Percentiles rank a stretch among this genome's conserved stretches.
Conservation (phyloP, 495 filamentous ascomycete species). For the Aspergillus mulundensis region DNA sequence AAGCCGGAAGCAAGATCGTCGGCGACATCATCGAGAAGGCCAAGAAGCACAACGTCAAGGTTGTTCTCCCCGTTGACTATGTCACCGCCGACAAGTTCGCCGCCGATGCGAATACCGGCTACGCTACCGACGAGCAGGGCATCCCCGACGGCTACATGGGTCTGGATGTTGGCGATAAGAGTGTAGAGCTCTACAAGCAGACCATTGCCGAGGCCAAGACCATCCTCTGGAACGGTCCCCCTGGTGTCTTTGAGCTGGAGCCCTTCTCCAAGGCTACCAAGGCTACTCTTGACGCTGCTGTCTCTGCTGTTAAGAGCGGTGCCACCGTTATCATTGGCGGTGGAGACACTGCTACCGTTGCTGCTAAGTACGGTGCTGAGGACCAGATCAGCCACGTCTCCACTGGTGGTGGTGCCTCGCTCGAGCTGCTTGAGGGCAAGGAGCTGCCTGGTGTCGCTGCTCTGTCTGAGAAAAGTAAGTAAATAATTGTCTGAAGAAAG, state of each 20-base stretch:
- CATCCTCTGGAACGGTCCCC: constrained; percentile 98
- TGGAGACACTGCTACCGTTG: constrained; percentile 96
- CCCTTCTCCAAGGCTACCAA: constrained; percentile 89
- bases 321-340: constrained; percentile 97
- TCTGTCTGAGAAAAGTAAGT: constrained; percentile 75
- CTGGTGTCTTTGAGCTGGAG: constrained; percentile 96
- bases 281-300: constrained; percentile 80
- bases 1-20: constrained; percentile 91
- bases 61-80: constrained; percentile 93
- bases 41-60: constrained; percentile 89
- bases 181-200: constrained; percentile 75
- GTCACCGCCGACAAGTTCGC: constrained; percentile 93
- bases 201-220: constrained; percentile 87
- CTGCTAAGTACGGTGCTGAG: constrained; percentile 94
- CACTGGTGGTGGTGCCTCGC: constrained; percentile 90
- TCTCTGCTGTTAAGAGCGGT: constrained; percentile 70
- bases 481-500: constrained; percentile 20
- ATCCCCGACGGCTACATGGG: constrained; percentile 98
- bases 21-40: constrained; percentile 87
- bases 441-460: constrained; percentile 90
- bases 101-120: constrained; percentile 73
- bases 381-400: constrained; percentile 97
- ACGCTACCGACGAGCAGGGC: constrained; percentile 80
- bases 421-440: constrained; percentile 97
- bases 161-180: constrained; percentile 88